Conservation (phyloP, 257 asterid genomes). For the Agastache rugosa region DNA sequence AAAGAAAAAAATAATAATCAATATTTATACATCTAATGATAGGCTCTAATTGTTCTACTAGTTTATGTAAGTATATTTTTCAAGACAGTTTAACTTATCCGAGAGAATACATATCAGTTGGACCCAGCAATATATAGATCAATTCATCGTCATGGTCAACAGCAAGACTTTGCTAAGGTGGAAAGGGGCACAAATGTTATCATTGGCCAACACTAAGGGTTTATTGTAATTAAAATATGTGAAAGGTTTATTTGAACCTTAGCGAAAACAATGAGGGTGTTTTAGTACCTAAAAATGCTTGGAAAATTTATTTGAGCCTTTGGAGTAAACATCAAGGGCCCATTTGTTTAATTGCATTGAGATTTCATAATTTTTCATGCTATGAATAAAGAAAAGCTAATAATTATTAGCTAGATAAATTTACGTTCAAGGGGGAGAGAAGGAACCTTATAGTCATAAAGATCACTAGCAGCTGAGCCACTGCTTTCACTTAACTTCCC, state of each 20-base stretch:
- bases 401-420: background rate
- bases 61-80: too few relatives aligned
- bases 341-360: conserved; percentile 8
- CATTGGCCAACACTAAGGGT: background rate
- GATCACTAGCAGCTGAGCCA: conserved; percentile 90
- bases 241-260: background rate
- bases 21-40: too few relatives aligned
- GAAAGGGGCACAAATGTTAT: background rate
- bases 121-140: background rate
- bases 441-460: conserved; percentile 83
- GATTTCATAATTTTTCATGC: conserved; percentile 3
- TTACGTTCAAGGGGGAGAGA: conserved; percentile 8
- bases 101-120: too few relatives aligned
- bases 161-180: background rate
- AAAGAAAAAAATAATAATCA: too few relatives aligned
- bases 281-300: background rate
- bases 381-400: background rate
- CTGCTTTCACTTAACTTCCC: conserved; percentile 98
- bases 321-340: background rate
- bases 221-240: background rate
- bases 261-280: background rate
- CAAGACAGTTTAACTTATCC: too few relatives aligned
- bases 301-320: background rate
- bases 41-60: too few relatives aligned
- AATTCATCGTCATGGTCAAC: background rate